These are phyloP conservation scores for Aechmea fasciata DNA, from an alignment of 176 grass and related monocot genomes.

Conservation along the genomic window DNA sequence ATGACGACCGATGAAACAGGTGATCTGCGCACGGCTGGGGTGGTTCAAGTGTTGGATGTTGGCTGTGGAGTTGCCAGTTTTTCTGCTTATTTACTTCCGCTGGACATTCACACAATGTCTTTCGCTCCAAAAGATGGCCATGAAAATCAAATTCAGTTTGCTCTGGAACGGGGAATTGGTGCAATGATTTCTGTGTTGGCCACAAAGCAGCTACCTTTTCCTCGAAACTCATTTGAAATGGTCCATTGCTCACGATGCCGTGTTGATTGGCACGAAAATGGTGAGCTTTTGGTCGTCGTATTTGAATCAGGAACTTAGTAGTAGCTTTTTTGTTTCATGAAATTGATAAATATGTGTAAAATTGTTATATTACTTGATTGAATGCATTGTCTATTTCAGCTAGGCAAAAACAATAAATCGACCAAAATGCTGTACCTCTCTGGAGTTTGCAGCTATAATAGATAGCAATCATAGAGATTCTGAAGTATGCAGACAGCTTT, in stretches of 20 bases:
- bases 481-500: no score
- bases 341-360: background rate
- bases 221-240: conserved; percentile 87
- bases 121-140: conserved; percentile 94
- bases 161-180: conserved; percentile 83
- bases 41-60: conserved; percentile 88
- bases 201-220: conserved; percentile 84
- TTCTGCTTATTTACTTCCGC: conserved; percentile 80
- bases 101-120: conserved; percentile 87
- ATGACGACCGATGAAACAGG: conserved; percentile 84
- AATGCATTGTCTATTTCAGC: no score
- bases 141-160: conserved; percentile 99
- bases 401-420: no score
- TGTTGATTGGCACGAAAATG: conserved; percentile 96
- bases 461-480: no score
- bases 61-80: conserved; percentile 92
- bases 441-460: no score
- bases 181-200: conserved; percentile 87
- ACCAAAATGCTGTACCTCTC: no score
- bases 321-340: background rate
- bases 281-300: conserved; percentile 29
- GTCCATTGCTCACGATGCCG: conserved; percentile 92
- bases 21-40: conserved; percentile 62
- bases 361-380: no score
- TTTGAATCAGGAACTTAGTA: background rate